Conservation (phyloP, 352 stramenopile genomes). For the Plasmopara viticola region DNA sequence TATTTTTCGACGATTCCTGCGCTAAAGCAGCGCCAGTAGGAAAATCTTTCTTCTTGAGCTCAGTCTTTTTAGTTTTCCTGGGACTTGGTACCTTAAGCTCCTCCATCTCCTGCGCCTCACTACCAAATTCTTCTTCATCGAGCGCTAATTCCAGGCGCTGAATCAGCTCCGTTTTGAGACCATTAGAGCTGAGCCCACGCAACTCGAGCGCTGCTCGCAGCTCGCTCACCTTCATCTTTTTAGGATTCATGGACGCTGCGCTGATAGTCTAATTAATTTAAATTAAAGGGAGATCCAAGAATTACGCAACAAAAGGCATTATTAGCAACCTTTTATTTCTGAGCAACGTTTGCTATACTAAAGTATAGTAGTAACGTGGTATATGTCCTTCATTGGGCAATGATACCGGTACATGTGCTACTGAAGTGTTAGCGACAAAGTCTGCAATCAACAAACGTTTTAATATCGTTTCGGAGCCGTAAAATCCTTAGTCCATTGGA, state of each 20-base stretch:
- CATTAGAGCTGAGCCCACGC: conserved; percentile 74
- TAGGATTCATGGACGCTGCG: conserved; percentile 67
- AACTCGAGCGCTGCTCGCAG: conserved; percentile 77
- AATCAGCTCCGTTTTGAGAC: conserved; percentile 86
- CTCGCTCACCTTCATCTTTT: conserved; percentile 91
- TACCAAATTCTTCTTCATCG: conserved; percentile 84
- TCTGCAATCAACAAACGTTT: background rate
- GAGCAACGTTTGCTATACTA: background rate
- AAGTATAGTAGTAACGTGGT: background rate
- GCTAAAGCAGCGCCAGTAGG: conserved; percentile 3
- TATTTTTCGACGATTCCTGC: conserved; percentile 17
- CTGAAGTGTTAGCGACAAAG: background rate
- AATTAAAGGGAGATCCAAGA: conserved; percentile 6
- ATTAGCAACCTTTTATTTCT: background rate
- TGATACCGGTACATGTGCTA: background rate
- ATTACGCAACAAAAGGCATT: background rate
- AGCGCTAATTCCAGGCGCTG: conserved; percentile 83
- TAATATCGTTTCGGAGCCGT: conserved; percentile 71
- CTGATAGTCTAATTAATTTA: conserved; percentile 15
- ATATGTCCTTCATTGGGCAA: background rate
- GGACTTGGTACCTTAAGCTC: conserved; percentile 44
- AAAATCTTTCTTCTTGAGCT: conserved; percentile 23
- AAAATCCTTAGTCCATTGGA: conserved; percentile 93
- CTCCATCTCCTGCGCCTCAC: conserved; percentile 62
- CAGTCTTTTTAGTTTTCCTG: conserved; percentile 30